Conservation (phyloP, 1,284 basidiomycete species). For the Moniliella sp. region DNA sequence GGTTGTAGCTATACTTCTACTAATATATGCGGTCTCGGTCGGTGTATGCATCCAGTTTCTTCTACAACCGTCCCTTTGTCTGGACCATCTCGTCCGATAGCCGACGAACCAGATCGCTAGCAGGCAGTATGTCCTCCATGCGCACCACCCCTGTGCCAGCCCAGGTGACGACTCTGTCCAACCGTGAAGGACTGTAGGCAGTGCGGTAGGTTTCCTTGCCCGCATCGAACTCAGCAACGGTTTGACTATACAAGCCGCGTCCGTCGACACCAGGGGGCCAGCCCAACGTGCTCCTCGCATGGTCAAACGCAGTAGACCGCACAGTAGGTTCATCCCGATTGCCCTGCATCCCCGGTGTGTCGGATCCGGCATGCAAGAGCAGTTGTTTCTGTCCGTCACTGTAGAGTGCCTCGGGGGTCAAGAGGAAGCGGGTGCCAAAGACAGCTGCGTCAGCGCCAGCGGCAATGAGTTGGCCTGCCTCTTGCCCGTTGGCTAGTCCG, state of each 20-base stretch:
- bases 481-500: conserved; percentile 14
- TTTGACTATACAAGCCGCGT: conserved; percentile 15
- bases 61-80: too few species aligned
- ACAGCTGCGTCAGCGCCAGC: conserved; percentile 24
- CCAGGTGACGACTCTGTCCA: conserved; percentile 22
- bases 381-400: conserved; percentile 19
- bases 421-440: conserved; percentile 23
- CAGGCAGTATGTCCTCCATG: conserved; percentile 11
- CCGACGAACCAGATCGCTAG: conserved; percentile 7
- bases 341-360: neutral
- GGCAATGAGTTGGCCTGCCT: conserved; percentile 13
- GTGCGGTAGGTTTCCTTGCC: conserved; percentile 2
- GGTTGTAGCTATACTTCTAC: too few species aligned
- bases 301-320: conserved; percentile 24
- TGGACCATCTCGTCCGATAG: conserved; percentile 1
- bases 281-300: conserved; percentile 21
- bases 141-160: conserved; percentile 23
- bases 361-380: conserved; percentile 1
- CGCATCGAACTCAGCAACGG: conserved; percentile 12
- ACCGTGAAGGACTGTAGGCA: conserved; percentile 13
- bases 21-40: too few species aligned
- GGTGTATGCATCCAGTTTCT: too few species aligned
- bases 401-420: conserved; percentile 23
- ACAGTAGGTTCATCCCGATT: conserved; percentile 8
- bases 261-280: conserved; percentile 29